Percentiles rank a stretch among this genome's conserved stretches.
Conservation (phyloP, 371 early-diverging fungal species). For the Phascolomyces articulosus region DNA sequence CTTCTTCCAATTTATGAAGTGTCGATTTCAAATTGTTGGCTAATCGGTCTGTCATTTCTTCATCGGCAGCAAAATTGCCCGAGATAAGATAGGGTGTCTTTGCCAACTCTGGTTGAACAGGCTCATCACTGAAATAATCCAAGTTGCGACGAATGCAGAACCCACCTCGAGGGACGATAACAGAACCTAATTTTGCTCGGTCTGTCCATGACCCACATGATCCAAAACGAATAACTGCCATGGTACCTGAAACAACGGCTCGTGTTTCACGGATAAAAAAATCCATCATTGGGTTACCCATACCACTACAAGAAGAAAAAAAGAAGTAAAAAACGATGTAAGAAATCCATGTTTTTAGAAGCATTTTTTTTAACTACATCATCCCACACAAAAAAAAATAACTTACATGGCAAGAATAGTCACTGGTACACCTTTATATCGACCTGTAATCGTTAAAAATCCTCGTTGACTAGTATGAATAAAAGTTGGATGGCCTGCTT, state of each 20-base stretch:
- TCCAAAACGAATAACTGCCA: slow-evolving; percentile 87
- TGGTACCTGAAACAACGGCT: slow-evolving; percentile 81
- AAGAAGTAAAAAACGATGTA: slow-evolving; percentile 13
- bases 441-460: slow-evolving; percentile 91
- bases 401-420: slow-evolving; percentile 85
- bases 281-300: slow-evolving; percentile 93
- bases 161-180: slow-evolving; percentile 77
- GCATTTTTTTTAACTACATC: no score
- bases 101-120: slow-evolving; percentile 29
- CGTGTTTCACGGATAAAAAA: slow-evolving; percentile 92
- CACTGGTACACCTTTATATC: slow-evolving; percentile 80
- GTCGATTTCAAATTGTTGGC: slow-evolving; percentile 33
- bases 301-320: slow-evolving; percentile 38
- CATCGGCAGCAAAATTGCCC: slow-evolving; percentile 65
- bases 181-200: slow-evolving; percentile 65
- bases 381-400: no score
- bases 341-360: no score
- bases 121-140: slow-evolving; percentile 66
- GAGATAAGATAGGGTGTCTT: slow-evolving; percentile 71
- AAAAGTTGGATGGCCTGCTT: slow-evolving; percentile 53
- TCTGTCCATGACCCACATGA: slow-evolving; percentile 84
- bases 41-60: slow-evolving; percentile 53
- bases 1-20: slow-evolving; percentile 27
- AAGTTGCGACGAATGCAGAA: slow-evolving; percentile 79
- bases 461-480: slow-evolving; percentile 76